Base-by-base conservation (phyloP, 2,329 filamentous ascomycete genomes). In the Paecilomyces formosus region DNA sequence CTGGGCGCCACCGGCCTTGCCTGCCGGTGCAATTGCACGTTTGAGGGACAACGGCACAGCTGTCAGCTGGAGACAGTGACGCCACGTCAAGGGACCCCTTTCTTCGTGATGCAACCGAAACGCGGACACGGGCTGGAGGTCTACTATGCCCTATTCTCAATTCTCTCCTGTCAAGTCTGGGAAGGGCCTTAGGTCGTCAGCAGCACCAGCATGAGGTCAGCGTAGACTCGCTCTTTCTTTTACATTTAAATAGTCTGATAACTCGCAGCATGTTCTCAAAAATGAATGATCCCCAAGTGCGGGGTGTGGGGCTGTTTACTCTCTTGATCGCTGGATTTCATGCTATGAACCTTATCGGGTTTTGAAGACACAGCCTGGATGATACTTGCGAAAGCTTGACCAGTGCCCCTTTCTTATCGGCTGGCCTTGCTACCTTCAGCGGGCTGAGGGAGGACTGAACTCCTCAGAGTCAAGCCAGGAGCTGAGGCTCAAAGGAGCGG, bases 281-380 rank as follows among this genome's bases (percentile, higher is more conserved):
- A 21, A n/a, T n/a, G 53, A 30, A 31, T 9, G 22, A 54, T 30
- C 26, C 26, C 11, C 45, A 57, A 57, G 55, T 57, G 55, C 55
- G 55, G 55, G 55, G 55, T 57, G 55, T 57, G 55, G 55, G 55
- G 55, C 55, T 39, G 11, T 31, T 33, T 22, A 15, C 55, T 56
- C 45, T 30, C 50, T 30, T 22, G 35, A 50, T 50, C 31, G 39
- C 12, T n/a, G 54, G 21, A 33, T 15, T 31, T 26, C 22, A 7
- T 39, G 49, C 50, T 31, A 30, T 51, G 55, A 45, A 30, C 18
- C 26, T 51, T 49, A 30, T 45, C 39, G 39, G 39, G 15, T 45
- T 45, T 8, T n/a, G 39, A 45, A n/a, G 18, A 21, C 39, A 21
- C 39, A 21, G 39, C 15, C 39, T 21, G 18, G 39, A 45, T 45